A percentile compares a stretch with the other conserved stretches of the same genome.
These are phyloP conservation scores for Spinacia oleracea DNA, from an alignment of 179 eudicot species.

Conservation along the genomic window DNA sequence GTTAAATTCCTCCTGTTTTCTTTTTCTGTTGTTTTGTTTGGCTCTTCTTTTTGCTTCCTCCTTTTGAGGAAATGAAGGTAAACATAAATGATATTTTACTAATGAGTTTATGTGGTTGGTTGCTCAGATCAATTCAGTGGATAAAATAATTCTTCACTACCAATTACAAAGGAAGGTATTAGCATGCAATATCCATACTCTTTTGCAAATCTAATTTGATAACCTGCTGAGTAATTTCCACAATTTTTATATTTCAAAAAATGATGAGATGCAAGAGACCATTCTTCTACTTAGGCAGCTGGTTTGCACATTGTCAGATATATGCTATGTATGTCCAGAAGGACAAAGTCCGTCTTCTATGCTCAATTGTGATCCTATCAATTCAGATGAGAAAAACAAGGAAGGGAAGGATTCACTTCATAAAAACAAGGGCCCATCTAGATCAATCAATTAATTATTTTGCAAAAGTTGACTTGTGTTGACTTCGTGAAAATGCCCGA, in stretches of 20 bases:
- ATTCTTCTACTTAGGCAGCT: slow-evolving; percentile 26
- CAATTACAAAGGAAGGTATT: slow-evolving; percentile 58
- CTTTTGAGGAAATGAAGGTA: background rate
- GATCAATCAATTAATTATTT: no score
- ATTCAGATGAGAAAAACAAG: slow-evolving; percentile 18
- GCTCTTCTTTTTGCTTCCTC: background rate
- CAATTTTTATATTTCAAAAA: slow-evolving; percentile 18
- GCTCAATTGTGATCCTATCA: slow-evolving; percentile 12
- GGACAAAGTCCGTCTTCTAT: slow-evolving; percentile 8
- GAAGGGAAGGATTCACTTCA: slow-evolving; percentile 29
- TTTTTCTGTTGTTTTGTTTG: background rate
- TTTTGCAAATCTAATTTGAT: background rate
- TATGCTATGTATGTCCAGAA: background rate
- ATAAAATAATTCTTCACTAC: slow-evolving; percentile 59
- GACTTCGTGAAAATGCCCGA: slow-evolving; percentile 63
- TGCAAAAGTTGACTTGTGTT: no score
- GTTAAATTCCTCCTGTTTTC: background rate
- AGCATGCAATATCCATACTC: background rate
- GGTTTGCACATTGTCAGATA: slow-evolving; percentile 18
- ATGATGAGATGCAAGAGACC: slow-evolving; percentile 26
- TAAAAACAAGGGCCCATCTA: no score
- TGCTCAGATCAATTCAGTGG: slow-evolving; percentile 57
- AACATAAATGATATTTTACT: background rate
- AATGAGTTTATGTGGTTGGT: background rate
- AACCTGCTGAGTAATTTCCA: slow-evolving; percentile 10